phyloP scores from a whole-genome alignment of 495 filamentous ascomycete genomes.

The Penicillium coffeae region DNA sequence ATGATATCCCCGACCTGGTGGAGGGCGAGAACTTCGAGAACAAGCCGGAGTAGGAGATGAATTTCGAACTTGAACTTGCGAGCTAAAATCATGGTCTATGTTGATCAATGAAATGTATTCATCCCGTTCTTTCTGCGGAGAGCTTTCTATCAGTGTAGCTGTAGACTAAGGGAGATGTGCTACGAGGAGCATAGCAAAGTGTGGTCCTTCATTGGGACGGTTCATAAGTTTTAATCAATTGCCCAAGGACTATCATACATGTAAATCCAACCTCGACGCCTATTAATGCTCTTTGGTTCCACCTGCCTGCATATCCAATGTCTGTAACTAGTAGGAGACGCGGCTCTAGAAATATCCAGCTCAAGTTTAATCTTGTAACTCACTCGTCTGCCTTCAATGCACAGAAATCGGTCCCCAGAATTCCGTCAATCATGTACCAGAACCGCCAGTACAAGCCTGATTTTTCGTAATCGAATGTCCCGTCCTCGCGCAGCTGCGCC shows the following conservation, averaged over 20 bases:
- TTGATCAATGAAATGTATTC: constrained; percentile 27
- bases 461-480: constrained; percentile 71
- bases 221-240: constrained; percentile 19
- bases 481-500: constrained; percentile 70
- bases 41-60: constrained; percentile 72
- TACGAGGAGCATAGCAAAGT: too few species aligned
- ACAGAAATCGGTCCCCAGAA: constrained; percentile 48
- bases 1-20: constrained; percentile 93
- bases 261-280: constrained; percentile 9
- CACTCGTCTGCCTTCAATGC: constrained; percentile 48
- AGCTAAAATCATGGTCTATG: constrained; percentile 19
- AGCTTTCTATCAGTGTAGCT: not conserved
- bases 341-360: too few species aligned
- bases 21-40: constrained; percentile 95
- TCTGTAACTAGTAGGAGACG: not conserved
- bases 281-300: constrained; percentile 8
- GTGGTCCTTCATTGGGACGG: constrained; percentile 1
- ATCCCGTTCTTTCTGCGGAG: constrained; percentile 4
- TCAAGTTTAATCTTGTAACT: not conserved
- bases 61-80: not conserved
- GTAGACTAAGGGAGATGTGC: too few species aligned
- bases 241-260: constrained; percentile 19
- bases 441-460: constrained; percentile 76
- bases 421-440: constrained; percentile 45
- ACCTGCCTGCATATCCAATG: not conserved